These are phyloP conservation scores for Amylostereum areolatum DNA, from an alignment of 1,284 basidiomycete genomes.

Conservation along the genomic window DNA sequence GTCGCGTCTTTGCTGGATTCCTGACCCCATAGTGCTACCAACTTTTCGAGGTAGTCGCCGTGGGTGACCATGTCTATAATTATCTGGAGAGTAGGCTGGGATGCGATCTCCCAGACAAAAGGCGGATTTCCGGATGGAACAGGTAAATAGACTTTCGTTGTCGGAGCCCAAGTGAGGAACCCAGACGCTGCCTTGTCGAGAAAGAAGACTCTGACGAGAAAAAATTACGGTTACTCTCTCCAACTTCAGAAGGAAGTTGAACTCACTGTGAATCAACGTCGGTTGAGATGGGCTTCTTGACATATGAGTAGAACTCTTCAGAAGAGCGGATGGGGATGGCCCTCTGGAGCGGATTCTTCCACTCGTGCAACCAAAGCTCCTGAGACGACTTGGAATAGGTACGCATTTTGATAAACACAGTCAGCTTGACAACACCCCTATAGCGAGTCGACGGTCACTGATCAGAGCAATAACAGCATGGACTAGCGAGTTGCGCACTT, in stretches of 20 bases:
- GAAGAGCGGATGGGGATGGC: constrained; percentile 48
- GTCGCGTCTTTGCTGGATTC: constrained; percentile 54
- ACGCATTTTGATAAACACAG: constrained; percentile 80
- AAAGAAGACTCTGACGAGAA: constrained; percentile 38
- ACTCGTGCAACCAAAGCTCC: constrained; percentile 77
- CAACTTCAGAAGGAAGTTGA: background rate
- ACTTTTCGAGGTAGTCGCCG: constrained; percentile 54
- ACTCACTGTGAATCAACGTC: constrained; percentile 15
- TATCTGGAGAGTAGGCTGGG: constrained; percentile 52
- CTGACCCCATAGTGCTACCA: constrained; percentile 64
- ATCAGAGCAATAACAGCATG: constrained; percentile 7
- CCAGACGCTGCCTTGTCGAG: constrained; percentile 82
- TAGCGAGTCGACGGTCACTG: constrained; percentile 7
- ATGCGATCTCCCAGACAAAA: constrained; percentile 63
- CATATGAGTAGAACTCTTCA: constrained; percentile 36
- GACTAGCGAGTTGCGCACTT: constrained; percentile 21
- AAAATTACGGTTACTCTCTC: background rate
- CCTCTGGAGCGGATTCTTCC: constrained; percentile 67
- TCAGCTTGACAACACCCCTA: constrained; percentile 71
- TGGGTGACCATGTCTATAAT: constrained; percentile 46
- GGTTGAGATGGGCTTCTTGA: constrained; percentile 33
- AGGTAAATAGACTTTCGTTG: constrained; percentile 64
- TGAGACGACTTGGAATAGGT: constrained; percentile 67
- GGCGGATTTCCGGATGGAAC: constrained; percentile 40
- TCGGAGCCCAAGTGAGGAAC: constrained; percentile 79